Evolutionary conservation across 2,329 filamentous ascomycete species (phyloP).

Genomic region (Thermothelomyces thermophilus): DNA sequence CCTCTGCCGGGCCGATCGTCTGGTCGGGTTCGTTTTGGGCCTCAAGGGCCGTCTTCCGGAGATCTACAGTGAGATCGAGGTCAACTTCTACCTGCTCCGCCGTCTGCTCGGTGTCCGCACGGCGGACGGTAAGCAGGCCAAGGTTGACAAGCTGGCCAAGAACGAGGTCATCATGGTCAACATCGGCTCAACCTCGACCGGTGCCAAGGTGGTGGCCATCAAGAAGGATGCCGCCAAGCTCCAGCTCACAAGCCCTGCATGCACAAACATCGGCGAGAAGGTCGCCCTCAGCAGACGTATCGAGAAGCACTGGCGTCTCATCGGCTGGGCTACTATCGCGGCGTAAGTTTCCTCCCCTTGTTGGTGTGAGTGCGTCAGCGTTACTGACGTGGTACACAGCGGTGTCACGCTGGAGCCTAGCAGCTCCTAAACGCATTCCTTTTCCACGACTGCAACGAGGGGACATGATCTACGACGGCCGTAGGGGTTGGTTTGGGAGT

Average conservation of each 20-base stretch:
- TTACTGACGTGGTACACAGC: slow-evolving; percentile 31
- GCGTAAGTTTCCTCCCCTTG: slow-evolving; percentile 42
- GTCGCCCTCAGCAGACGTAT: slow-evolving; percentile 93
- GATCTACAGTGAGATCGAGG: slow-evolving; percentile 97
- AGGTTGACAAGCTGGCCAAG: slow-evolving; percentile 96
- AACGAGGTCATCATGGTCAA: slow-evolving; percentile 99
- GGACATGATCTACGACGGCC: slow-evolving; percentile 6
- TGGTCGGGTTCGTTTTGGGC: slow-evolving; percentile 95
- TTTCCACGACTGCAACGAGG: slow-evolving; percentile 13
- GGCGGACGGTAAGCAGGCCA: slow-evolving; percentile 96
- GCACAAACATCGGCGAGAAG: slow-evolving; percentile 97
- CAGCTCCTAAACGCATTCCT: slow-evolving; percentile 34
- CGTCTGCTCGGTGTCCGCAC: slow-evolving; percentile 94
- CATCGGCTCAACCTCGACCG: slow-evolving; percentile 94
- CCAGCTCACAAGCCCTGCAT: slow-evolving; percentile 84
- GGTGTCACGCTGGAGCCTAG: slow-evolving; percentile 50
- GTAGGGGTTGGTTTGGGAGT: not conserved
- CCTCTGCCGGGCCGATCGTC: slow-evolving; percentile 95
- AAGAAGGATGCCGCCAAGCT: slow-evolving; percentile 97
- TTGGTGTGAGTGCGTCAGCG: not conserved
- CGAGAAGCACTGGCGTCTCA: slow-evolving; percentile 97
- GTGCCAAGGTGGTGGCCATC: slow-evolving; percentile 93
- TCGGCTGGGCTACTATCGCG: slow-evolving; percentile 81
- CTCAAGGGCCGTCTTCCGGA: slow-evolving; percentile 88
- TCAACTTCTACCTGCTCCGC: slow-evolving; percentile 98